phyloP scores from a whole-genome alignment of 305 asterid species.

The Ajuga reptans region DNA sequence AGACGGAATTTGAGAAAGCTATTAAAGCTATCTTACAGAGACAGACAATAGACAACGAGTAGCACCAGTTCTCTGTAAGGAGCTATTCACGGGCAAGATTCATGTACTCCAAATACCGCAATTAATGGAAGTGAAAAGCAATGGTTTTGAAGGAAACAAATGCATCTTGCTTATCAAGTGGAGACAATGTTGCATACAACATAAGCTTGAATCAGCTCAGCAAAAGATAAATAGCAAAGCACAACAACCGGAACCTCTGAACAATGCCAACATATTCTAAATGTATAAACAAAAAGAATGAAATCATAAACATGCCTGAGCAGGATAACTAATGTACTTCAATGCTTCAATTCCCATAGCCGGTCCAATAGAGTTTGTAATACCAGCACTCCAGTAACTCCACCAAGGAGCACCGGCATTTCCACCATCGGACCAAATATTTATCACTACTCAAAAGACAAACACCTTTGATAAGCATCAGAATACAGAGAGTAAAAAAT shows the following conservation, averaged over 20 bases:
- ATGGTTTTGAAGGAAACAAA: neutral
- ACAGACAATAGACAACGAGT: neutral
- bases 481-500: neutral
- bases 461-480: neutral
- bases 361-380: constrained; percentile 92
- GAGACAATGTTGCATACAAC: neutral
- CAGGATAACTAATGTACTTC: constrained; percentile 96
- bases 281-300: neutral
- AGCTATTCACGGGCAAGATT: neutral
- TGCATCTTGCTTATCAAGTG: neutral
- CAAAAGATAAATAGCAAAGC: neutral
- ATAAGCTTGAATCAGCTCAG: neutral
- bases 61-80: neutral
- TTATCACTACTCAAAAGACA: constrained; percentile 45
- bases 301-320: constrained; percentile 50
- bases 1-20: neutral
- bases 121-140: neutral
- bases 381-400: constrained; percentile 99
- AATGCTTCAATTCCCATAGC: constrained; percentile 99
- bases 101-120: neutral
- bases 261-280: neutral
- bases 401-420: constrained; percentile 86
- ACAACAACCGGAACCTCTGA: neutral
- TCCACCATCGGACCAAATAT: constrained; percentile 62
- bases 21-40: neutral